These are phyloP conservation scores for Iris pallida DNA, from an alignment of 116 monocot genomes.

Conservation along the genomic window DNA sequence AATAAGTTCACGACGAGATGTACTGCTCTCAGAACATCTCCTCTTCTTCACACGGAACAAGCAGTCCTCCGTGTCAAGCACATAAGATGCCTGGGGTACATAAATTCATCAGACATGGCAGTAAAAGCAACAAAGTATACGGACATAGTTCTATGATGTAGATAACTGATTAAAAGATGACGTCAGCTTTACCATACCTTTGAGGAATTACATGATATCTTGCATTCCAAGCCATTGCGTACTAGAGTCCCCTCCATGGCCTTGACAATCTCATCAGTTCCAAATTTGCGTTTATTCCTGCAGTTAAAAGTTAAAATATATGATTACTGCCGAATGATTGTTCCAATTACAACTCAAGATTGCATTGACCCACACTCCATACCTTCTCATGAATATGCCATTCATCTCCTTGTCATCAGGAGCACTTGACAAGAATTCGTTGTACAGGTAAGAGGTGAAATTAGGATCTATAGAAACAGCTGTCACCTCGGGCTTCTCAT, in stretches of 20 bases:
- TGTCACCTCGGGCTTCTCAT: conserved; percentile 67
- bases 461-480: conserved; percentile 70
- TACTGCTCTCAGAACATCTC: conserved; percentile 6
- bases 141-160: neutral
- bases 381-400: conserved; percentile 61
- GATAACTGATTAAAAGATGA: neutral
- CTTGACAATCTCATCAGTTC: conserved; percentile 28
- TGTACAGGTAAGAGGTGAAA: conserved; percentile 59
- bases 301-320: neutral
- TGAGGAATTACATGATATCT: conserved; percentile 60
- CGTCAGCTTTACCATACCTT: conserved; percentile 42
- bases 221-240: conserved; percentile 81
- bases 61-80: conserved; percentile 55
- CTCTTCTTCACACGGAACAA: conserved; percentile 34
- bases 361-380: neutral
- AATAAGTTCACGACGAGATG: conserved; percentile 7
- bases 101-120: conserved; percentile 2
- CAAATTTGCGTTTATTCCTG: conserved; percentile 70
- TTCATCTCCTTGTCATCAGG: conserved; percentile 26
- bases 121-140: neutral
- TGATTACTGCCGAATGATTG: neutral
- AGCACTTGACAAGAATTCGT: conserved; percentile 49
- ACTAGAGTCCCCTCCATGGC: conserved; percentile 46
- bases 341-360: conserved; percentile 1
- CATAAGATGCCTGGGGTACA: conserved; percentile 47